Conservation (phyloP, 306 rosid species). For the Gleditsia sinensis region DNA sequence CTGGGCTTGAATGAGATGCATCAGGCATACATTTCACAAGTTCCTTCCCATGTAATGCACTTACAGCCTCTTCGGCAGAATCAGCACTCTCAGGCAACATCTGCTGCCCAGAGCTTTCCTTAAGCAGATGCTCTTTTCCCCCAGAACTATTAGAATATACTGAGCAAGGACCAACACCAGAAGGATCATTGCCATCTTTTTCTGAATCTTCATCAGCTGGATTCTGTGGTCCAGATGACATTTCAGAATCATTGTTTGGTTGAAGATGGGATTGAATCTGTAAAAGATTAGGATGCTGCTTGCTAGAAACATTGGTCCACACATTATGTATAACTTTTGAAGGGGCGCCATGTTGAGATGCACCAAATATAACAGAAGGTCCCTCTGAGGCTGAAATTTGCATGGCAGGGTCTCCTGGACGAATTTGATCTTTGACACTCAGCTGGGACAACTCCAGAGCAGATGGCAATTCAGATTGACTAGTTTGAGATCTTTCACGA, state of each 20-base stretch:
- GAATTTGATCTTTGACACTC: slow-evolving; percentile 48
- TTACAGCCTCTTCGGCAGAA: slow-evolving; percentile 41
- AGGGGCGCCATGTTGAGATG: slow-evolving; percentile 46
- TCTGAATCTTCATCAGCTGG: slow-evolving; percentile 48
- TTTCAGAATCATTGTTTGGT: slow-evolving; percentile 39
- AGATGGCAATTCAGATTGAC: slow-evolving; percentile 50
- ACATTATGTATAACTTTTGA: slow-evolving; percentile 58
- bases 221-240: slow-evolving; percentile 43
- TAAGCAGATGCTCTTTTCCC: slow-evolving; percentile 47
- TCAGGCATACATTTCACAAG: slow-evolving; percentile 41
- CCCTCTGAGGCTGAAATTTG: slow-evolving; percentile 47
- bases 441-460: slow-evolving; percentile 53
- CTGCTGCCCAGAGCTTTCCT: slow-evolving; percentile 54
- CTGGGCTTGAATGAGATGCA: slow-evolving; percentile 56
- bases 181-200: slow-evolving; percentile 45
- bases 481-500: slow-evolving; percentile 56
- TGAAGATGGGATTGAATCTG: slow-evolving; percentile 47
- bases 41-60: slow-evolving; percentile 55
- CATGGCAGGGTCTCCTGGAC: slow-evolving; percentile 44
- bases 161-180: slow-evolving; percentile 50
- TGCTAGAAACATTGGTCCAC: slow-evolving; percentile 67
- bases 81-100: slow-evolving; percentile 50
- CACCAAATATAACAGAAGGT: slow-evolving; percentile 41
- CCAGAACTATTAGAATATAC: slow-evolving; percentile 50
- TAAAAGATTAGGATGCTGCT: slow-evolving; percentile 48